phyloP scores from a whole-genome alignment of 495 filamentous ascomycete species.

The Xylaria palmicola region DNA sequence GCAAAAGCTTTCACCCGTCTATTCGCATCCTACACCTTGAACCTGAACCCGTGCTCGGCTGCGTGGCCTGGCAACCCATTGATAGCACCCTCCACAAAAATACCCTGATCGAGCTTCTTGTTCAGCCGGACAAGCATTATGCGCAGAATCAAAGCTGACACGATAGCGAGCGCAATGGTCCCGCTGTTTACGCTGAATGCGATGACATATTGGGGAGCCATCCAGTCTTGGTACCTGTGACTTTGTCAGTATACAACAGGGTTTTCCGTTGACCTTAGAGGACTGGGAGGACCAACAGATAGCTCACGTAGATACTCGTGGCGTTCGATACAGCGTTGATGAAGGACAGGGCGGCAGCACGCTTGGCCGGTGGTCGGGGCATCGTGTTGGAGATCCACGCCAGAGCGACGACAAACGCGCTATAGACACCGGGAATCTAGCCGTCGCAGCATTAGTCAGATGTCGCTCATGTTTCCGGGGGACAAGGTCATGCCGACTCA shows the following conservation, averaged over 20 bases:
- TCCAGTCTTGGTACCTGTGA: conserved; percentile 35
- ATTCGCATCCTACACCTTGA: conserved; percentile 43
- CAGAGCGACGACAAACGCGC: conserved; percentile 71
- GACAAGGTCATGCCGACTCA: conserved; percentile 6
- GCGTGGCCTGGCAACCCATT: conserved; percentile 55
- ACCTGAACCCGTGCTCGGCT: conserved; percentile 62
- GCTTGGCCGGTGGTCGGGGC: conserved; percentile 80
- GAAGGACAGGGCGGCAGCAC: conserved; percentile 74
- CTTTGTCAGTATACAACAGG: conserved; percentile 2
- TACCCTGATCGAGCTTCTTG: conserved; percentile 63
- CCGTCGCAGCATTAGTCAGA: neutral
- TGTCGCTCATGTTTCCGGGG: neutral
- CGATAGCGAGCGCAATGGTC: conserved; percentile 64
- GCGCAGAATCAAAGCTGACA: conserved; percentile 62
- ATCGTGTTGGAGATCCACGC: conserved; percentile 80
- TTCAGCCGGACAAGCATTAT: conserved; percentile 69
- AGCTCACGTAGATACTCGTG: conserved; percentile 72
- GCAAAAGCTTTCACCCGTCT: too few relatives aligned
- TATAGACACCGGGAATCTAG: conserved; percentile 54
- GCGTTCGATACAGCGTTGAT: conserved; percentile 81
- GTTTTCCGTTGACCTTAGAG: neutral
- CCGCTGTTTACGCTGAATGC: conserved; percentile 75
- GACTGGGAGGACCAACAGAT: conserved; percentile 58
- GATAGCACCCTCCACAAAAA: conserved; percentile 46
- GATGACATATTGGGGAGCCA: conserved; percentile 52